Conservation (phyloP, 108 stramenopile species). For the Skeletonema tropicum region DNA sequence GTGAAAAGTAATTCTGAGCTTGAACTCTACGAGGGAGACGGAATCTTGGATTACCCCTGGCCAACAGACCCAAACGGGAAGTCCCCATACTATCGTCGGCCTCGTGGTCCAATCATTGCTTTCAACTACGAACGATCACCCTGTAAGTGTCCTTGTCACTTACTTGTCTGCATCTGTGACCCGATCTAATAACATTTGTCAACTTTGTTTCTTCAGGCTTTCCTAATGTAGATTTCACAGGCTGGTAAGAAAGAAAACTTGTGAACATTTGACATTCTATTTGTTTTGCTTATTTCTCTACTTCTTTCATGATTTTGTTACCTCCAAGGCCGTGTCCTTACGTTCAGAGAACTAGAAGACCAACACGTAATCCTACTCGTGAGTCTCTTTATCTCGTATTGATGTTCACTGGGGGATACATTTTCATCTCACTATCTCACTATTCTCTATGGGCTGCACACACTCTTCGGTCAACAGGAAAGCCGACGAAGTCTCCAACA, state of each 20-base stretch:
- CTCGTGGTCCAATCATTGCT: slow-evolving; percentile 23
- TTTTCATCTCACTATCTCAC: too few species aligned
- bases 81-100: slow-evolving; percentile 20
- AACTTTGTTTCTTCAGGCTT: neutral
- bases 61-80: slow-evolving; percentile 14
- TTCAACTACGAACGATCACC: slow-evolving; percentile 20
- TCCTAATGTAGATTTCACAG: slow-evolving; percentile 21
- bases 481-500: too few species aligned
- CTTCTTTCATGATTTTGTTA: too few species aligned
- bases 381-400: neutral
- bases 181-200: too few species aligned
- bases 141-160: neutral
- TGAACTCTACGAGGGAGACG: slow-evolving; percentile 31
- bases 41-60: slow-evolving; percentile 20
- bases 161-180: too few species aligned
- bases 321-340: slow-evolving; percentile 27
- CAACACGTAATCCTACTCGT: slow-evolving; percentile 5
- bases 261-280: too few species aligned
- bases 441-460: too few species aligned
- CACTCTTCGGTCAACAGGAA: too few species aligned
- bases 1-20: slow-evolving; percentile 21
- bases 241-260: neutral
- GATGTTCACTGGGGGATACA: neutral
- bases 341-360: neutral
- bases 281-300: too few species aligned